Base-by-base conservation (phyloP, 345 rosid genomes). In the Bruguiera gymnorhiza region DNA sequence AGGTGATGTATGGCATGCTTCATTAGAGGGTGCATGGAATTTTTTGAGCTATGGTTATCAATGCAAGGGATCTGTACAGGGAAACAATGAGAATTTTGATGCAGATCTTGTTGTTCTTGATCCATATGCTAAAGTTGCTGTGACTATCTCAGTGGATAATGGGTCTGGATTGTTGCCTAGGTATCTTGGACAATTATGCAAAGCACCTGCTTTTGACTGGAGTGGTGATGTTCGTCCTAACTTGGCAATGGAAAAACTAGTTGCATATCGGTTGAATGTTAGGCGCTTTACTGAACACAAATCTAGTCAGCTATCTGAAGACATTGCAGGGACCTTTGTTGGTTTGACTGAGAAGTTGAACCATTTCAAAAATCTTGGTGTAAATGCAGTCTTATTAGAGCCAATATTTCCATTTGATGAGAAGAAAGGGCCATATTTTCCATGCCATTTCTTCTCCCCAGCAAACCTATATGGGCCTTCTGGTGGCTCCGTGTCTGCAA, bases 1-100 rank as follows among this genome's bases (percentile, higher is more conserved):
- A 24, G 97, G 99, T 75, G 92, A 92, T 76, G 75, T 85, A 39
- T 90, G 99, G 96, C 99, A 89, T 81, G 93, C 88, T 48, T 85
- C 87, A 2, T 10, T 90, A 36, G 92, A 85, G 32, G 78, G 74
- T 20, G 43, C 88, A 3, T 75, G 83, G 85, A 81, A 58, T 48
- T 90, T 80, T 66, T 74, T 68, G 51, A 83, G 88, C 76, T 88
- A 92, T 66, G 88, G 91, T 52, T 95, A 83, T 78, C 82, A 73
- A 53, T 86, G 89, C 83, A 84, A 80, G 79, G 81, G 78, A 53
- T 20, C 51, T 63, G n/a, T 52, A 54, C 70, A 36, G 36, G 87
- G 76, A 74, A 80, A 74, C 63, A 66, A 59, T 3, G 73, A 36
- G 19, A 32, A 58, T 55, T 78, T 71, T 62, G 77, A 81, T 56